Base-by-base conservation (phyloP, 768 basidiomycete species). In the Hygrophoropsis aurantiaca region DNA sequence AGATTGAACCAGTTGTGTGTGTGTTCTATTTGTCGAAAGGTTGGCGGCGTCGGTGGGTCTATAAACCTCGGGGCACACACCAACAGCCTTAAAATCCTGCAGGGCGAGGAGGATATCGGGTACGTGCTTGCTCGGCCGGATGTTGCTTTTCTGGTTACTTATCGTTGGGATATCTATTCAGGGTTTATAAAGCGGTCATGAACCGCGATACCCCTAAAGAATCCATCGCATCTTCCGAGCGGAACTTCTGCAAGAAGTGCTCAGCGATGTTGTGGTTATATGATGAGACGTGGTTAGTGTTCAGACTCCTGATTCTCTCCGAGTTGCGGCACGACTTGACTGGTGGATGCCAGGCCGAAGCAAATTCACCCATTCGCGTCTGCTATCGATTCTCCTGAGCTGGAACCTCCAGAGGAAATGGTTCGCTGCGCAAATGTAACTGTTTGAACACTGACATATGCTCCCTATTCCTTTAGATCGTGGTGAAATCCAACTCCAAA, bases 21-120 rank as follows among this genome's bases (percentile, higher is more conserved):
- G 5, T 86, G 84, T 58, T 84, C 82, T 26, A 84, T 86, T 51
- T 86, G 84, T 57, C 78, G 84, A 47, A 86, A 86, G 60, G 81
- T 84, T 9, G 83, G 83, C 32, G 84, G 84, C 11, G 66, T 66
- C 0, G 81, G 83, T 11, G 84, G 84, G 0, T 79, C 82, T 2
- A 74, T 85, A 59, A 85, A 85, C 51, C 75, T 86, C n/a, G 79
- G 81, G 19, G 84, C 74, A 1, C 65, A 76, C 38, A 68, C 68
- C 11, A 59, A 78, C 1, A 79, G 79, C 0, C 64, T 86, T 40
- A 64, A 75, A 33, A 58, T 85, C 34, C 70, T 75, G 41, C 53
- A 65, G 26, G 84, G 83, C 1, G 70, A 78, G 42, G 79, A 79
- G 47, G 57, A 78, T 47, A 63, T 85, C 41, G 77, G 76, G 84